These are phyloP conservation scores for Wickerhamomyces queroliae DNA, from an alignment of 805 yeast species.

Conservation along the genomic window DNA sequence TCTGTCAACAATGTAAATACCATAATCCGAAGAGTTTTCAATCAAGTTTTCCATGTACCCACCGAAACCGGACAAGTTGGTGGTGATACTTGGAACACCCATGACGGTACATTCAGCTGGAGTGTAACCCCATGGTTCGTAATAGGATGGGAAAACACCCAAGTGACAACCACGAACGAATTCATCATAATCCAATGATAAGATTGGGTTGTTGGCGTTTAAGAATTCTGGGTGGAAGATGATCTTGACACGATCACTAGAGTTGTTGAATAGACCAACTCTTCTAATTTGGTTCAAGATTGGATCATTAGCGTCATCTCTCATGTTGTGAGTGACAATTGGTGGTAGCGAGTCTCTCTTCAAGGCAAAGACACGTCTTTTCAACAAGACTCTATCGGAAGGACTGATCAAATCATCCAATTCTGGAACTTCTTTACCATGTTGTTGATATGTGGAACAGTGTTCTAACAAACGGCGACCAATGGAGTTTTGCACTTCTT, in stretches of 20 bases:
- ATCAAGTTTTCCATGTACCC: slow-evolving; percentile 98
- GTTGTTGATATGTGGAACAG: slow-evolving; percentile 63
- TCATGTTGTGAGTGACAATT: slow-evolving; percentile 95
- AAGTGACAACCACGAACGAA: slow-evolving; percentile 97
- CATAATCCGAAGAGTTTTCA: slow-evolving; percentile 91
- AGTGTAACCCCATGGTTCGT: slow-evolving; percentile 99
- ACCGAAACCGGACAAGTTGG: slow-evolving; percentile 94
- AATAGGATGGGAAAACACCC: slow-evolving; percentile 97
- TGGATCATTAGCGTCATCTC: slow-evolving; percentile 87
- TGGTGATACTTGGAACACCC: slow-evolving; percentile 98
- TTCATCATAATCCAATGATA: slow-evolving; percentile 93
- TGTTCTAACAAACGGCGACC: slow-evolving; percentile 88
- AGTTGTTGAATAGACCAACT: slow-evolving; percentile 84
- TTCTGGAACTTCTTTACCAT: slow-evolving; percentile 63
- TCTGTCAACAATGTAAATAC: slow-evolving; percentile 94
- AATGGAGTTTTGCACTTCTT: slow-evolving; percentile 79
- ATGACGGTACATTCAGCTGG: slow-evolving; percentile 99
- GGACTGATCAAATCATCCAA: slow-evolving; percentile 81
- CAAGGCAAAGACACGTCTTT: slow-evolving; percentile 88
- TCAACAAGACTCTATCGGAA: slow-evolving; percentile 81
- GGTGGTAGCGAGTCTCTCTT: slow-evolving; percentile 90
- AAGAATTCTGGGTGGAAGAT: slow-evolving; percentile 97
- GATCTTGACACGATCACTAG: slow-evolving; percentile 88
- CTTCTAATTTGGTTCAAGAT: slow-evolving; percentile 86
- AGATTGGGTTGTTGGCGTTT: slow-evolving; percentile 89